Conservation (phyloP, 2,329 filamentous ascomycete species). For the Leptographium lundbergii region DNA sequence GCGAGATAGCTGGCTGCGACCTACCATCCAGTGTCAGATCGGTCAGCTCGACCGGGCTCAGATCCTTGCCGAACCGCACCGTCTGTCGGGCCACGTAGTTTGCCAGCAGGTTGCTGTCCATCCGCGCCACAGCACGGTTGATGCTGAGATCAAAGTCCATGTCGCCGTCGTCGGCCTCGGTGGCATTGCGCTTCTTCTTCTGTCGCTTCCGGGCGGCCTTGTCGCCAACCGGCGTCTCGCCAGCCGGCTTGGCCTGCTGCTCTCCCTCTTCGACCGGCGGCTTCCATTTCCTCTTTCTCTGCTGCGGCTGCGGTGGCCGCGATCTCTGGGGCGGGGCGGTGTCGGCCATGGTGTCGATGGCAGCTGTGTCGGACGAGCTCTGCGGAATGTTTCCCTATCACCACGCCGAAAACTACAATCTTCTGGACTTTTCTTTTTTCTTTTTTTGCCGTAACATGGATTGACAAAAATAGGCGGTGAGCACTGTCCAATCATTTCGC, state of each 20-base stretch:
- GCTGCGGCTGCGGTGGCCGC: neutral
- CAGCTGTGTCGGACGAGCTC: neutral
- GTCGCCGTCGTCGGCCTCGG: constrained; percentile 27
- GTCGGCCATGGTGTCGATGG: neutral
- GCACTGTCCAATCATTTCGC: neutral
- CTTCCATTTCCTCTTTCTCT: neutral
- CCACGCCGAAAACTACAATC: too few species aligned
- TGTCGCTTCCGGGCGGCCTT: constrained; percentile 3
- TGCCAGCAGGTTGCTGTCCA: constrained; percentile 73
- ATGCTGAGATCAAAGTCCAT: constrained; percentile 59
- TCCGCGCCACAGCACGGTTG: constrained; percentile 67
- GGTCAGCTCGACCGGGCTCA: constrained; percentile 73
- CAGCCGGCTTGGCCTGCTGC: neutral
- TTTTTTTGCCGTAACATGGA: neutral
- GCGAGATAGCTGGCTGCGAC: neutral
- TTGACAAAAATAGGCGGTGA: neutral
- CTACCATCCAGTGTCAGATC: constrained; percentile 70
- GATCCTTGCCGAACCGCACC: constrained; percentile 62
- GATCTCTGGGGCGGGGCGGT: neutral
- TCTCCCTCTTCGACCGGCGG: neutral
- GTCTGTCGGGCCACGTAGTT: constrained; percentile 77
- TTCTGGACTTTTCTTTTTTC: neutral
- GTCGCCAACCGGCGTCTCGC: neutral
- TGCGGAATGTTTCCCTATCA: neutral
- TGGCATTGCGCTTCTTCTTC: constrained; percentile 5